Base-by-base conservation (phyloP, 345 rosid species). In the Lepidium aucheri region DNA sequence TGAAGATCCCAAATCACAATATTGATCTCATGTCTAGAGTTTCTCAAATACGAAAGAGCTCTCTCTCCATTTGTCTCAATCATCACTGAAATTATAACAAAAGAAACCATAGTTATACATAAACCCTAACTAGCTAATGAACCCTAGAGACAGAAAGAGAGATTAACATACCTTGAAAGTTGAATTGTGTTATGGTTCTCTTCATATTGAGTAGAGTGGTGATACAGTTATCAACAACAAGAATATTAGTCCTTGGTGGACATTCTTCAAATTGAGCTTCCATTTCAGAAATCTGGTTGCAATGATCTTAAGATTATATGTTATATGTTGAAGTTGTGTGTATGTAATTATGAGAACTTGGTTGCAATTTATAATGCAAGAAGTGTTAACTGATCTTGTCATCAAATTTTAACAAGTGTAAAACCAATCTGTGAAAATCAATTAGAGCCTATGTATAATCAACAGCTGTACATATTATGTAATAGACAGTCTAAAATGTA, bases 1-100 rank as follows among this genome's bases (percentile, higher is more conserved):
- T 70, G 41, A 63, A 45, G 55, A 44, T 63, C 42, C 75, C 75
- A 70, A 38, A 70, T n/a, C 51, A 70, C 63, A 6, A 70, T 5
- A 44, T 70, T 36, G 10, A 70, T 53, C 2, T 30, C 63, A 10
- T 70, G 55, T 36, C 30, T 5, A 15, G 26, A 5, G 2, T 4
- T 70, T 38, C 9, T 53, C 40, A 70, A 4, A 45, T 16, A 70
- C 35, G 41, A 28, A 9, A 55, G 15, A 46, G 69, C 75, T 36
- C 40, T 36, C 30, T 63, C 43, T 1, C 51, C 75, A 26, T 54
- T 42, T 1, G 28, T 0, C 33, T 15, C 50, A 16, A 30, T 3
- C 13, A 26, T 36, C 33, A 70, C 75, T 70, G 13, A 24, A 7
- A 28, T 28, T 28, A 54, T 36, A 53, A 60, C 26, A 28, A 45